Evolutionary conservation across 352 stramenopile species (phyloP).

Genomic region (Plasmopara muralis): DNA sequence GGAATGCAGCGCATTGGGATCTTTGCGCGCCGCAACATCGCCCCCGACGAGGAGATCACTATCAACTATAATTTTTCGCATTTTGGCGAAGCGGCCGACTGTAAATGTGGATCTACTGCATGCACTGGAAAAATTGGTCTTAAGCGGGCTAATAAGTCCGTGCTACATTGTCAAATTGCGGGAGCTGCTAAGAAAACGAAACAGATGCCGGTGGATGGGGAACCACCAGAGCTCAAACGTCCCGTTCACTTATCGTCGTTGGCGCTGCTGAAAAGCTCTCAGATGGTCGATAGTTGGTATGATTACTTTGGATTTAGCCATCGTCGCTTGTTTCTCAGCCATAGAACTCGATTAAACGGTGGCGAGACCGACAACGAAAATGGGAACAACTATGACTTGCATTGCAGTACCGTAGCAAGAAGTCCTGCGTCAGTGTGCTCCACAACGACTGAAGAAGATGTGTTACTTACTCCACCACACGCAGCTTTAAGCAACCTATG

Average conservation of each 20-base stretch:
- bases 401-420: constrained; percentile 18
- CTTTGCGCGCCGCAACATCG: constrained; percentile 59
- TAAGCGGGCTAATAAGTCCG: constrained; percentile 46
- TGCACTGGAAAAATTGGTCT: constrained; percentile 72
- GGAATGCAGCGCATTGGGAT: constrained; percentile 72
- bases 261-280: constrained; percentile 66
- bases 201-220: constrained; percentile 14
- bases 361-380: constrained; percentile 5
- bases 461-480: constrained; percentile 19
- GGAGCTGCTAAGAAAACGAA: constrained; percentile 23
- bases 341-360: constrained; percentile 15
- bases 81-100: constrained; percentile 69
- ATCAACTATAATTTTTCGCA: constrained; percentile 86
- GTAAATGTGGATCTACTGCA: constrained; percentile 63
- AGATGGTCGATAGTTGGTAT: constrained; percentile 64
- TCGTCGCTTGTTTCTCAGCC: constrained; percentile 59
- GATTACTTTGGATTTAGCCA: constrained; percentile 54
- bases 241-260: constrained; percentile 60
- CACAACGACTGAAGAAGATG: constrained; percentile 39
- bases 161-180: constrained; percentile 17
- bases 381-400: constrained; percentile 4
- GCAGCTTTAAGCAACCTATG: constrained; percentile 3
- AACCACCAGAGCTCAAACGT: constrained; percentile 52
- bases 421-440: constrained; percentile 53
- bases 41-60: constrained; percentile 60